Conservation (phyloP, 768 basidiomycete genomes). For the Infundibulicybe gibba region DNA sequence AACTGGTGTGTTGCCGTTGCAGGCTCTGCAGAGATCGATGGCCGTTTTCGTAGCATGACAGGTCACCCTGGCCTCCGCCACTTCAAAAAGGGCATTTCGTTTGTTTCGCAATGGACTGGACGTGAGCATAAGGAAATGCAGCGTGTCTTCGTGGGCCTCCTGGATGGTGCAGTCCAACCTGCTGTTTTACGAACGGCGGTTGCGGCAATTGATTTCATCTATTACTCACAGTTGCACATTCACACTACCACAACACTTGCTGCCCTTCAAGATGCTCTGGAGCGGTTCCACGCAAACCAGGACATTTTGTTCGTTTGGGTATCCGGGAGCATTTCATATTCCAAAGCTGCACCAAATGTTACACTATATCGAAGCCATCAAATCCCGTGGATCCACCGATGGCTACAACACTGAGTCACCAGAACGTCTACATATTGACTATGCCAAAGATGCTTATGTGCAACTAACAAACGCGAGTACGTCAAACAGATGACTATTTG, state of each 20-base stretch:
- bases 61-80: constrained; percentile 16
- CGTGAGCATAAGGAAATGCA: constrained; percentile 15
- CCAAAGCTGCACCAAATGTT: constrained; percentile 26
- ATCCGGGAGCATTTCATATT: constrained; percentile 26
- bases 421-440: constrained; percentile 35
- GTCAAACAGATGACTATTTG: constrained; percentile 30
- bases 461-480: constrained; percentile 19
- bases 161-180: constrained; percentile 14
- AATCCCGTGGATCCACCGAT: constrained; percentile 16
- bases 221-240: constrained; percentile 14
- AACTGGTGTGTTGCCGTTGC: constrained; percentile 25
- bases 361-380: constrained; percentile 24
- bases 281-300: constrained; percentile 21
- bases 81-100: constrained; percentile 3
- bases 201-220: constrained; percentile 26
- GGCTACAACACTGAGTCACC: constrained; percentile 24
- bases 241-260: constrained; percentile 18
- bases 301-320: constrained; percentile 15
- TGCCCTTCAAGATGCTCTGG: constrained; percentile 12
- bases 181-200: constrained; percentile 8
- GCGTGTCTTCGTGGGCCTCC: constrained; percentile 19
- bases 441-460: constrained; percentile 25
- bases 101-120: constrained; percentile 11
- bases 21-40: constrained; percentile 2
- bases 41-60: constrained; percentile 12